Evolutionary conservation across 441 rosid genomes (phyloP), one percentile per base, ranked within the genome.

Genomic region (Brassica hybrid): DNA sequence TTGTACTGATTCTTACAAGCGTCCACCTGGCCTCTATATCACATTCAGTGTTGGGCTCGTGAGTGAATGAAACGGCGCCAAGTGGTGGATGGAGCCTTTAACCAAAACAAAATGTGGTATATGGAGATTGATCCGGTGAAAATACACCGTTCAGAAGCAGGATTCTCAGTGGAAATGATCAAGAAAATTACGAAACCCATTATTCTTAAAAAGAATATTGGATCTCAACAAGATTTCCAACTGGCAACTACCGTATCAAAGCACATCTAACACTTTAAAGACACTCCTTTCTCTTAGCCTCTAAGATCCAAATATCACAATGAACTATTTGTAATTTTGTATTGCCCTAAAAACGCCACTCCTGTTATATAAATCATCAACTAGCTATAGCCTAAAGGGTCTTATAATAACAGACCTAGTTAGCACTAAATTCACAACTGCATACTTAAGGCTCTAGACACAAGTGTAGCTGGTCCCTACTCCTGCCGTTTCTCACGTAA

Each of bases 381-480:
- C 58, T 54, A 65, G 41, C 64, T 56, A 32, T 34, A 25, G 57
- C 30, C 63, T 30, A 38, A 32, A 34, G 56, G 19, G 23, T 59
- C 27, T 38, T 41, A 41, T 17, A 2, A 7, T 3, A 57, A 0
- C 27, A 13, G 18, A 72, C 32, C 69, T 30, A 72, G 25, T 27
- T 30, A 21, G n/a, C 69, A 69, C 11, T 50, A 60, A 41, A 41
- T 43, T 43, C 36, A 45, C 21, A 23, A 60, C 27, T 60, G 57
- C 64, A 34, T 21, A 68, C 74, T 76, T 69, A 64, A 60, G 11
- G 25, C 19, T 23, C n/a, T 2, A 63, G 72, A 65, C 61, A 71
- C 18, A 72, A 66, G 57, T 32, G 73, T 50, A 67, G 63, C 77
- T 61, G 41, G 32, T 38, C 23, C 16, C 16, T 27, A 65, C 75